These are phyloP conservation scores for Dryas alaskensis DNA, from an alignment of 306 rosid species.

Conservation along the genomic window DNA sequence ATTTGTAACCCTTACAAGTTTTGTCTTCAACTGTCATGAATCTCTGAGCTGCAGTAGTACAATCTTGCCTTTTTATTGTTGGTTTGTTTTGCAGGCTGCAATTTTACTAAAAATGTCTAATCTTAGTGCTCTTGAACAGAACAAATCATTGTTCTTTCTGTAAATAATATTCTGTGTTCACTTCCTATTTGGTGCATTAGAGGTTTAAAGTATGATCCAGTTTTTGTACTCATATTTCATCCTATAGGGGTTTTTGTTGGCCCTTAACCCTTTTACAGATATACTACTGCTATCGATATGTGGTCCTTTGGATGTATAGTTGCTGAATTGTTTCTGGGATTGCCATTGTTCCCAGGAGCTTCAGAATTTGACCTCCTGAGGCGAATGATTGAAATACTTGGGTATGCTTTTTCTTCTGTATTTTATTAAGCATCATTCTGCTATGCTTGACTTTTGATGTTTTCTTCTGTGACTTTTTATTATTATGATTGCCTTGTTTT, in stretches of 20 bases:
- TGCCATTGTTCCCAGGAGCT: slow-evolving; percentile 98
- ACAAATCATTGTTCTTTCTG: not conserved
- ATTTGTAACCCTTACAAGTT: not conserved
- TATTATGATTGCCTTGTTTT: not conserved
- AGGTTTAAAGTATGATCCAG: slow-evolving; percentile 5
- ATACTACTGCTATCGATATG: slow-evolving; percentile 97
- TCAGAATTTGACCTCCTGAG: slow-evolving; percentile 91
- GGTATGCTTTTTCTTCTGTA: slow-evolving; percentile 54
- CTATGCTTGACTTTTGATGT: not conserved
- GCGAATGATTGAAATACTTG: slow-evolving; percentile 93
- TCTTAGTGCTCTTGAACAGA: not conserved
- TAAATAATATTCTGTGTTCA: too few species aligned
- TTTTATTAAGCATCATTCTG: not conserved
- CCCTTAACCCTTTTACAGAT: slow-evolving; percentile 64
- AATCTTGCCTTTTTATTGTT: not conserved
- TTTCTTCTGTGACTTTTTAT: not conserved
- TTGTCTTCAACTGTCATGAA: not conserved
- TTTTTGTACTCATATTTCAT: slow-evolving; percentile 12
- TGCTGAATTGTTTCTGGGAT: slow-evolving; percentile 94
- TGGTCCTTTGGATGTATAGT: slow-evolving; percentile 99
- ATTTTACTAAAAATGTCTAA: not conserved
- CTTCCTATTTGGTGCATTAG: slow-evolving; percentile 8
- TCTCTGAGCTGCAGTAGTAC: not conserved
- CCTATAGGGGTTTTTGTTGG: slow-evolving; percentile 16
- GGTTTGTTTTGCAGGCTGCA: not conserved